Base-by-base conservation (phyloP, 2,329 filamentous ascomycete genomes). In the Penicillium thymicola region DNA sequence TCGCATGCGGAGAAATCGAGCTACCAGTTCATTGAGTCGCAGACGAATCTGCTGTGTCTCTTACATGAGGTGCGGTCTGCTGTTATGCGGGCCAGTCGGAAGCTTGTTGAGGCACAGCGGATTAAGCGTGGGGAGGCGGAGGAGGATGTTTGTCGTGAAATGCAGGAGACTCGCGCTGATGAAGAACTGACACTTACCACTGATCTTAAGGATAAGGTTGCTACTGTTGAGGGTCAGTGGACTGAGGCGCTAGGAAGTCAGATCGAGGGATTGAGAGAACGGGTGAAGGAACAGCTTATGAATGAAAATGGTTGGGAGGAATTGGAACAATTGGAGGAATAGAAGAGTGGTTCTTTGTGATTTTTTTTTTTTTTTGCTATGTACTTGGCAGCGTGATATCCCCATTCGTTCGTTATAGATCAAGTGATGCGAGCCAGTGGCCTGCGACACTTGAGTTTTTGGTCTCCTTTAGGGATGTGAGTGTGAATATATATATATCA, bases 1-100 rank as follows among this genome's bases (percentile, higher is more conserved):
- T 83, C 87, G 6, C 93, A 97, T 67, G 89, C 92, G 0, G 90
- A 95, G 72, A 96, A 94, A 77, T 92, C 89, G 66, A 93, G 91
- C 9, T 95, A 96, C 69, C 94, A 97, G 72, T 97, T 96, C 75
- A 97, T 97, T 67, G 94, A 97, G 78, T 89, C 87, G 7, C 93
- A 97, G 78, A 93, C 86, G 30, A 97, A 97, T 69, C 79, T 97
- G 34, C 81, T 96, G 25, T 97, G 93, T 68, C 79, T 97, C 37
- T 76, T 96, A 55, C 94, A 97, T 67, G 92, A 97, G 74, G 91
- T 96, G 51, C 90, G 91, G 70, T 90, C 89, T 52, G 87, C 87
- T 0, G 85, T 90, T 2, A 87, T 90, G 69, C 81, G 81, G 45
- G 88, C 89, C 8, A 85, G 86, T 62, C 85, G 85, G 51, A 82